Percentiles rank a stretch among this genome's conserved stretches.
Evolutionary conservation across 1,284 basidiomycete genomes (phyloP).

Genomic region (Apiotrichum gracile): DNA sequence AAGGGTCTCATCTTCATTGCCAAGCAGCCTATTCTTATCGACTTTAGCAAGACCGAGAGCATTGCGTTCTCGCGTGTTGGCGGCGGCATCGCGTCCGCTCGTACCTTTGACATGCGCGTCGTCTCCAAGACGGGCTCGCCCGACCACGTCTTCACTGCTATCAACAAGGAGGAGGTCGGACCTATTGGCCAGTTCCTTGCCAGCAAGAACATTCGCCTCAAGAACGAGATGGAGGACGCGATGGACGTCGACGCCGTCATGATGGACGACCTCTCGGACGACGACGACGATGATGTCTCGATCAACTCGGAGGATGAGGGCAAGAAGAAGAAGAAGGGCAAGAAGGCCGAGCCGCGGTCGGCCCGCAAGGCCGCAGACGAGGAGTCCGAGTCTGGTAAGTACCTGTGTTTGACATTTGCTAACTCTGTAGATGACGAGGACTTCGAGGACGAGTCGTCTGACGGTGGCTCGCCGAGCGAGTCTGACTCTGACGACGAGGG

Average conservation of each 20-base stretch:
- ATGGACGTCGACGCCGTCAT: conserved; percentile 62
- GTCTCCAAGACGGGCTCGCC: conserved; percentile 68
- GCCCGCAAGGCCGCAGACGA: conserved; percentile 51
- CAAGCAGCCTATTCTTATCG: conserved; percentile 88
- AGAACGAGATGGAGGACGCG: conserved; percentile 95
- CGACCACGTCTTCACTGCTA: conserved; percentile 83
- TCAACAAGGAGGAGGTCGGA: conserved; percentile 94
- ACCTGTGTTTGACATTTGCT: background rate
- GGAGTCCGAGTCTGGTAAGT: conserved; percentile 74
- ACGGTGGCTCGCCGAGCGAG: conserved; percentile 74
- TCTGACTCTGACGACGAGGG: conserved; percentile 61
- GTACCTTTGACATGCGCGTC: conserved; percentile 92
- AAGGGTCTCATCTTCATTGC: conserved; percentile 98
- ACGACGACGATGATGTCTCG: conserved; percentile 48
- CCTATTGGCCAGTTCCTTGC: conserved; percentile 77
- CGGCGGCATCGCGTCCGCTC: conserved; percentile 77
- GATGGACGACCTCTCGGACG: conserved; percentile 68
- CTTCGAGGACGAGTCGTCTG: conserved; percentile 77
- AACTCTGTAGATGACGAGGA: conserved; percentile 63
- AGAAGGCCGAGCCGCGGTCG: conserved; percentile 50
- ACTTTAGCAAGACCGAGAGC: conserved; percentile 84
- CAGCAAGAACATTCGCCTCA: conserved; percentile 85
- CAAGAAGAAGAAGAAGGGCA: conserved; percentile 28
- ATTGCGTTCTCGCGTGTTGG: conserved; percentile 91
- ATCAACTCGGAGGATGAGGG: conserved; percentile 37